Evolutionary conservation across 2,329 filamentous ascomycete genomes (phyloP).

Genomic region (Botrytis porri): DNA sequence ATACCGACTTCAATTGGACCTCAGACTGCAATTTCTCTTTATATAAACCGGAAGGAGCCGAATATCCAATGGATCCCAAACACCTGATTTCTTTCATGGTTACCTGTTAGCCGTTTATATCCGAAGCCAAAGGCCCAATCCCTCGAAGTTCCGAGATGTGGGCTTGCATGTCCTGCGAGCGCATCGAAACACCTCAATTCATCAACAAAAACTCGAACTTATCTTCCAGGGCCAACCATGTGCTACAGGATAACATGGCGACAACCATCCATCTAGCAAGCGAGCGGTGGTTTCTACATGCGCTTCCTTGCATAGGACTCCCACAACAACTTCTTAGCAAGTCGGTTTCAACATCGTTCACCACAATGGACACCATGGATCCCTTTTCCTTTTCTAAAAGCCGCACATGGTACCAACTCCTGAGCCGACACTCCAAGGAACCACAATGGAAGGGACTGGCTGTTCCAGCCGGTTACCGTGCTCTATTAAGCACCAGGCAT

Average conservation of each 20-base stretch:
- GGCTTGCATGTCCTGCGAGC: constrained; percentile 19
- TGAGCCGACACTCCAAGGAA: not conserved
- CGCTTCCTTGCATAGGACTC: constrained; percentile 9
- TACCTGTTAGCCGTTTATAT: not conserved
- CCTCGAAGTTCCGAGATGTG: constrained; percentile 9
- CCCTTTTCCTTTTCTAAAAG: constrained; percentile 18
- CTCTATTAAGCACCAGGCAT: constrained; percentile 28
- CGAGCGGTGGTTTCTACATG: not conserved
- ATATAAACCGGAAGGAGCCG: constrained; percentile 4
- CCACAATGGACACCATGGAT: constrained; percentile 9
- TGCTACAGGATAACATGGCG: not conserved
- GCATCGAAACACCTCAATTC: not conserved
- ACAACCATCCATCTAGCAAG: not conserved
- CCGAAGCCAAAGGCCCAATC: not conserved
- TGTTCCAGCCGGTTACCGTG: constrained; percentile 27
- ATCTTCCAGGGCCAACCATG: not conserved
- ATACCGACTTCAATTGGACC: constrained; percentile 13
- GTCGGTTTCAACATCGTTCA: not conserved
- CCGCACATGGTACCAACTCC: not conserved
- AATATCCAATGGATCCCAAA: not conserved
- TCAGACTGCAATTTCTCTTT: constrained; percentile 14
- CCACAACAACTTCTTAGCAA: not conserved
- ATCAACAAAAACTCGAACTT: not conserved
- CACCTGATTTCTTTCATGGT: constrained; percentile 4
- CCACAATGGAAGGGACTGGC: constrained; percentile 18